Evolutionary conservation across 768 basidiomycete genomes (phyloP), one percentile per base, ranked within the genome.

Genomic region (Filobasidium floriforme): DNA sequence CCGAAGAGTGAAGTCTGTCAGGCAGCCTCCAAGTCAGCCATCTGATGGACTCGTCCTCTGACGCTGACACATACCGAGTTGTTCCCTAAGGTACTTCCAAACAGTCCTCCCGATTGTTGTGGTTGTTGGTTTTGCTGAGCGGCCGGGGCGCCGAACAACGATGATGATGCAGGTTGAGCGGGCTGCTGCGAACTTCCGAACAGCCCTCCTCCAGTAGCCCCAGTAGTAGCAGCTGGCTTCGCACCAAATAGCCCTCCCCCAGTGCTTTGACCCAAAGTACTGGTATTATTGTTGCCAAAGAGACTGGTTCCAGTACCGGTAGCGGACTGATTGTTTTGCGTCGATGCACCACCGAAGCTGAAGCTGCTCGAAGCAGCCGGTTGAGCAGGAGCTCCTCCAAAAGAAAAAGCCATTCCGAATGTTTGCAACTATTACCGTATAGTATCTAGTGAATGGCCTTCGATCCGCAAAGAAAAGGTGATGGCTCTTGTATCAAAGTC

Each of bases 61-160:
- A 52, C 5, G 54, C 18, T 22, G 44, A n/a, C 2, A 12, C 37
- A 1, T 32, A 51, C 24, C 24, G 32, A 2, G 32, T 63, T 54
- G 51, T 41, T 57, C 29, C 62, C 62, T 2, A 54, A 18, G 5
- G 46, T 52, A n/a, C 41, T 29, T 12, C 61, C 62, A 32, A 65
- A 65, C 11, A 57, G 52, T 3, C 49, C 62, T 9, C 49, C 19
- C 22, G 62, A 24, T 15, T 37, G 63, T 32, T 41, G 40, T 28
- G 18, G 63, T 29, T 41, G 63, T 54, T 60, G 60, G 12, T 41
- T 41, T 19, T 46, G 26, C 28, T 62, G 61, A 32, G 43, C 57
- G 37, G 59, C 57, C 14, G 64, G 55, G 12, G 55, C 57, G 44
- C 64, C 64, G 64, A 65, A 65, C 54, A 57, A 57, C 24, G 54